A percentile compares a stretch with the other conserved stretches of the same genome.
Evolutionary conservation across 1,284 basidiomycete genomes (phyloP).

Genomic region (Ustilago curta): DNA sequence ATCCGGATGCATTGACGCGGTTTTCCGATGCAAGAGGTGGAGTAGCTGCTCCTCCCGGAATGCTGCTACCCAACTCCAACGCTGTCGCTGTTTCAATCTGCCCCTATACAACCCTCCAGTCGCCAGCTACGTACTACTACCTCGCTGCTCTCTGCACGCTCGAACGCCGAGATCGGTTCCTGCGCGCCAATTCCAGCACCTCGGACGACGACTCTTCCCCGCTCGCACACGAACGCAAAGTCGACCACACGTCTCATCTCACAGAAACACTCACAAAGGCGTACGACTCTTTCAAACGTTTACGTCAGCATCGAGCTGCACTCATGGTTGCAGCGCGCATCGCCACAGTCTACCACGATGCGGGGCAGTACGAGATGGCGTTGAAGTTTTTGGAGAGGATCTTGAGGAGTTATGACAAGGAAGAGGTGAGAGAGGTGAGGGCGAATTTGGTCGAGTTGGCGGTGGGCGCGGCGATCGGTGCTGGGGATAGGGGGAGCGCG

Average conservation of each 20-base stretch:
- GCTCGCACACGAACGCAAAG: constrained; percentile 54
- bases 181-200: constrained; percentile 12
- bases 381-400: constrained; percentile 61
- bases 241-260: constrained; percentile 55
- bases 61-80: constrained; percentile 45
- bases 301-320: constrained; percentile 27
- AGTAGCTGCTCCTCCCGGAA: constrained; percentile 24
- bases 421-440: constrained; percentile 27
- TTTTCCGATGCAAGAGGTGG: constrained; percentile 22
- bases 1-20: constrained; percentile 37
- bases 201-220: constrained; percentile 18
- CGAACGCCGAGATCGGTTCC: constrained; percentile 51
- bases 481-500: constrained; percentile 22
- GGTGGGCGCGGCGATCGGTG: constrained; percentile 23
- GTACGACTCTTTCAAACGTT: constrained; percentile 56
- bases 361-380: constrained; percentile 48
- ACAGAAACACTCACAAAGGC: constrained; percentile 51
- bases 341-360: constrained; percentile 48
- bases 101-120: constrained; percentile 26
- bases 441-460: constrained; percentile 28
- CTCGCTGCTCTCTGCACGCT: constrained; percentile 60
- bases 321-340: constrained; percentile 53
- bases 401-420: constrained; percentile 47
- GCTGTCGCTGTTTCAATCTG: constrained; percentile 30
- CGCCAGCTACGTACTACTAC: constrained; percentile 55